Base-by-base conservation (phyloP, 192 early-diverging fungal genomes). In the Gryganskiella cystojenkinii region DNA sequence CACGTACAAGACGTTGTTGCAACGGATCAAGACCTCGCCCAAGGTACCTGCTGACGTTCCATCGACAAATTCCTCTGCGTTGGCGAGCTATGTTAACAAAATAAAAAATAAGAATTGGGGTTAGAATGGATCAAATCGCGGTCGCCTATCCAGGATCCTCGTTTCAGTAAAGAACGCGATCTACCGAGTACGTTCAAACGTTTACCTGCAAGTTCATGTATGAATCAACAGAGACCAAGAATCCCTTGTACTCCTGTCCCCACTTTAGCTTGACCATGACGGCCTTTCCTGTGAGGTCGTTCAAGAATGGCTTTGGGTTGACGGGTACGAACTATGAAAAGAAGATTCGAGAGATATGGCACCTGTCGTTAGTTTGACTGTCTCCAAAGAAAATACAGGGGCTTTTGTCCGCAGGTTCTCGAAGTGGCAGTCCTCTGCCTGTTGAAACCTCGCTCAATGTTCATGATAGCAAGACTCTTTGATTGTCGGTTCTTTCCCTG, bases 241-340 rank as follows among this genome's bases (percentile, higher is more conserved):
- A 86, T 6, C 96, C 98, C 74, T 96, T 95, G 90, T 99, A 99
- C 71, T 98, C 98, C 82, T 92, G 90, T 49, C 96, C 97, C 98
- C 98, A 99, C 86, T 99, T 99, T 78, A 99, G 83, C 84, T 93
- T 94, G 64, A 95, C 92, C 59, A 97, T 86, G 3, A 98, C 91
- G 20, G 96, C 87, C 80, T 96, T 95, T 42, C 97, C 96, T 47
- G 94, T 95, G 44, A 98, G 89, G 51, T 93, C 91, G 59, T 92
- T 93, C 35, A 99, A 88, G 80, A 97, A 99, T 11, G 98, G 98
- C 82, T 92, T 95, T 61, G 98, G 98, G 85, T 99, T 99, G 52
- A 99, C 95, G 24, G 95, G 95, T 47, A 88, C 87, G 83, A 96
- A 95, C 89, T 93, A 80, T 4, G 14, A 11, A 20, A 3, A 17